phyloP scores from a whole-genome alignment of 768 basidiomycete genomes.

The Leucogyrophana mollusca region DNA sequence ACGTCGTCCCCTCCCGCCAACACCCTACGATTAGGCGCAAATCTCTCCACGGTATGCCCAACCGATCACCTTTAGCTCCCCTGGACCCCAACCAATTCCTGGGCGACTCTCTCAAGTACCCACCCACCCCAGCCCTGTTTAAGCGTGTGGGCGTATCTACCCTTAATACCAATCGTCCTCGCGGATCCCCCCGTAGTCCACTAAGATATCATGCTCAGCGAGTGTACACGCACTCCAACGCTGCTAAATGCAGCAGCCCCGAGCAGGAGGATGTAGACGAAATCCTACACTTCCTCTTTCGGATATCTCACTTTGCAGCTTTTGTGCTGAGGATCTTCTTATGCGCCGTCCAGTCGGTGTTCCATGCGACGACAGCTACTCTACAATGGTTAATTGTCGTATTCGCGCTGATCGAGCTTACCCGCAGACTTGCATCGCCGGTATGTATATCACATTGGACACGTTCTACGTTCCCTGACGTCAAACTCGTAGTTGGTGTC shows the following conservation, averaged over 20 bases:
- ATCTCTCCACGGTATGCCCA: conserved; percentile 1
- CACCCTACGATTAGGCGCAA: background rate
- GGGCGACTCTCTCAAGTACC: background rate
- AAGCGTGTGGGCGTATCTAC: too few species aligned
- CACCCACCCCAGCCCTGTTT: background rate
- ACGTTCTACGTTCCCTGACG: too few species aligned
- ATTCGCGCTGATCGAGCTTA: conserved; percentile 1
- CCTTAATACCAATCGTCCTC: too few species aligned
- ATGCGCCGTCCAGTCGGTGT: background rate
- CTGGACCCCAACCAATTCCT: background rate
- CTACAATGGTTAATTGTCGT: conserved; percentile 3
- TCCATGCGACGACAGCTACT: background rate
- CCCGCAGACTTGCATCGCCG: too few species aligned
- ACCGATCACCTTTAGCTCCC: background rate
- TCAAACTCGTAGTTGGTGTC: background rate
- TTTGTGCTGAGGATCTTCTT: background rate
- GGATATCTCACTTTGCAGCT: conserved; percentile 15
- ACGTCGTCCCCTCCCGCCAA: background rate
- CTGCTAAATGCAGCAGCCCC: background rate
- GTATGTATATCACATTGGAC: too few species aligned
- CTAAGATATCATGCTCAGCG: too few species aligned
- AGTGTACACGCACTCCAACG: background rate
- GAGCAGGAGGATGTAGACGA: conserved; percentile 6
- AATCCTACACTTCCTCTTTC: conserved; percentile 59
- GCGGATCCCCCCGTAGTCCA: too few species aligned